Conservation (phyloP, 176 grass and related monocot species). For the Oropetium thomaeum region DNA sequence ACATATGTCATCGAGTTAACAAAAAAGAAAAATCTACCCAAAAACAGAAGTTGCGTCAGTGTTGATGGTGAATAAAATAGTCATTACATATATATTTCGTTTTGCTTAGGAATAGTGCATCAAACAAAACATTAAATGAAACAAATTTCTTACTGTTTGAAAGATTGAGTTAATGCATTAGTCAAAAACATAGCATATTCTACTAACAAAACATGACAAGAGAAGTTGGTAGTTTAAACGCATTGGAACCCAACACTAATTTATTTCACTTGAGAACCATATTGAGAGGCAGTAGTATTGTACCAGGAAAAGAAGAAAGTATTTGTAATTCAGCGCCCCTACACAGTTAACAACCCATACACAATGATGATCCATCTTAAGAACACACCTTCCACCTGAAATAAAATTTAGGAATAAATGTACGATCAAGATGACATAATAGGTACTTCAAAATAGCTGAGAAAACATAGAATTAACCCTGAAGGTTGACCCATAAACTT, state of each 20-base stretch:
- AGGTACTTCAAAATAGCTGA: not conserved
- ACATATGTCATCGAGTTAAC: not conserved
- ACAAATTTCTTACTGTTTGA: slow-evolving; percentile 3
- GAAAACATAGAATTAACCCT: not conserved
- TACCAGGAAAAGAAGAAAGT: slow-evolving; percentile 97
- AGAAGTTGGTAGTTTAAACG: not conserved
- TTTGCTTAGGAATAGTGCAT: not conserved
- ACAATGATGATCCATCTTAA: slow-evolving; percentile 99
- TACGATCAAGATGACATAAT: not conserved
- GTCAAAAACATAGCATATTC: too few species aligned
- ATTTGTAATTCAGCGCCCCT: slow-evolving; percentile 92
- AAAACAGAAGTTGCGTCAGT: not conserved
- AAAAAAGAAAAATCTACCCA: not conserved
- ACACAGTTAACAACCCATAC: slow-evolving; percentile 99
- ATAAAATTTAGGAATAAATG: slow-evolving; percentile 21
- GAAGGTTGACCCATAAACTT: slow-evolving; percentile 25
- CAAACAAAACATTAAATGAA: not conserved
- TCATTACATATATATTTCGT: not conserved
- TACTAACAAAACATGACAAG: not conserved
- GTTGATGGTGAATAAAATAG: not conserved
- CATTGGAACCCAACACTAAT: not conserved
- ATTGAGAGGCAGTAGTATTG: slow-evolving; percentile 27
- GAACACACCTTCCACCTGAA: slow-evolving; percentile 85
- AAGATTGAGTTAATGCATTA: not conserved
- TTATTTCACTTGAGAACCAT: not conserved